Evolutionary conservation across 2,329 filamentous ascomycete species (phyloP), one percentile per base, ranked within the genome.

Genomic region (Pseudogymnoascus sp.): DNA sequence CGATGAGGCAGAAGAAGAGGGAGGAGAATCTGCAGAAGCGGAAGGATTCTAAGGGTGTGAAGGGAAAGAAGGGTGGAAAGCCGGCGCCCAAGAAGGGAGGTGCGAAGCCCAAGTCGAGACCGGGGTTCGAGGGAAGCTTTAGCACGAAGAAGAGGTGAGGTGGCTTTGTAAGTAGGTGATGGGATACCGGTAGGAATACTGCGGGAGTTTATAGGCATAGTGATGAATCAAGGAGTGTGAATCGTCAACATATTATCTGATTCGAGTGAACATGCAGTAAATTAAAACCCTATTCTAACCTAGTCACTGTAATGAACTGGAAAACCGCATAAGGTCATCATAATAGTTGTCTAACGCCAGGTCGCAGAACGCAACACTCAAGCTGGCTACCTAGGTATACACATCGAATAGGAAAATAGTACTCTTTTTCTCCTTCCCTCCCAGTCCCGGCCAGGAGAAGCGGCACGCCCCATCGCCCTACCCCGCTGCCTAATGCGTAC

Each of bases 1-100:
- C 90, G 60, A 86, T 89, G 67, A 87, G 86, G 72, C 90, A 93
- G 71, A 85, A 85, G 74, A 96, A 95, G 80, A 82, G 88, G 64
- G 89, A 91, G 70, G 88, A 89, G 57, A 93, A 93, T 72, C 77
- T 93, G 65, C 79, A 80, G 68, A 88, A 89, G 75, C 81, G 89
- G 66, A 82, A 82, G 67, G 90, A 94, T 58, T 88, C 89, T 66
- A 92, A 91, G 77, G 82, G 83, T 60, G 80, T 80, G 66, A 81
- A 80, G 61, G 81, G 79, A 35, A 86, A 83, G 73, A 84, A 83
- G 63, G 76, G 75, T 66, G 71, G 69, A n/a, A 76, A 78, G 76
- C 73, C 70, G 22, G 83, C 82, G 75, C 76, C 64, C 62, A 78
- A 66, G 70, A 77, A 77, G 68, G 85, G 83, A 69, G 81, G 79